phyloP scores from a whole-genome alignment of 169 alveolate genomes.

The Perkinsus olseni region DNA sequence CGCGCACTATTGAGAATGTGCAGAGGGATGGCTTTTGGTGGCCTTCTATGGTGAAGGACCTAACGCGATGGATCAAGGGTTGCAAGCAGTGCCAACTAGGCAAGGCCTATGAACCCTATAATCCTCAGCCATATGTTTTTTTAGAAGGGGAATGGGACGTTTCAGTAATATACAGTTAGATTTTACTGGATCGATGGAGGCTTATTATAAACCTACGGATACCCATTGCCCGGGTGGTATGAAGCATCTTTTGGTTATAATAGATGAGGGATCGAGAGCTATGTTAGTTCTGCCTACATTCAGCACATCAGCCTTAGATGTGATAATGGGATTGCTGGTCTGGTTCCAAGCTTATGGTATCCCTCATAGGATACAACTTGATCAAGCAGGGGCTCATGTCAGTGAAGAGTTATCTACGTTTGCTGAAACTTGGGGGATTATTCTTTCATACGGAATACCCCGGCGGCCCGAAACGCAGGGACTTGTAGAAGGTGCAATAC shows the following conservation, averaged over 20 bases:
- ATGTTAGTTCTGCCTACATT: not conserved
- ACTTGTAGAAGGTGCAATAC: not conserved
- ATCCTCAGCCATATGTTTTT: not conserved
- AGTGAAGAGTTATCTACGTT: not conserved
- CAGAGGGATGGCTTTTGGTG: not conserved
- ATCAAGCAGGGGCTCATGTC: not conserved
- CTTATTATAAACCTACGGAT: not conserved
- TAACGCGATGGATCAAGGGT: not conserved
- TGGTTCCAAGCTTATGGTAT: not conserved
- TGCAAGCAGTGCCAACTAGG: not conserved
- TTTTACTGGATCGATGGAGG: not conserved
- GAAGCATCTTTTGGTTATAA: not conserved
- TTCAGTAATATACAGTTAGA: not conserved
- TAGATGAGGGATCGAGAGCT: not conserved
- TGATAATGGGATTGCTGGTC: not conserved
- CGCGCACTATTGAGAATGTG: not conserved
- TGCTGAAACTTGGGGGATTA: not conserved
- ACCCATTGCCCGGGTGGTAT: not conserved
- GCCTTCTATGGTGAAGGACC: not conserved
- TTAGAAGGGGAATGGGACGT: not conserved
- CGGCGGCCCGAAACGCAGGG: not conserved
- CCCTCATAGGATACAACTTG: not conserved
- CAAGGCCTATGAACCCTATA: not conserved
- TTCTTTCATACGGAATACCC: not conserved
- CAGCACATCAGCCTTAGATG: not conserved